phyloP scores from a whole-genome alignment of 139 green algal species.

The Volvox reticuliferus region DNA sequence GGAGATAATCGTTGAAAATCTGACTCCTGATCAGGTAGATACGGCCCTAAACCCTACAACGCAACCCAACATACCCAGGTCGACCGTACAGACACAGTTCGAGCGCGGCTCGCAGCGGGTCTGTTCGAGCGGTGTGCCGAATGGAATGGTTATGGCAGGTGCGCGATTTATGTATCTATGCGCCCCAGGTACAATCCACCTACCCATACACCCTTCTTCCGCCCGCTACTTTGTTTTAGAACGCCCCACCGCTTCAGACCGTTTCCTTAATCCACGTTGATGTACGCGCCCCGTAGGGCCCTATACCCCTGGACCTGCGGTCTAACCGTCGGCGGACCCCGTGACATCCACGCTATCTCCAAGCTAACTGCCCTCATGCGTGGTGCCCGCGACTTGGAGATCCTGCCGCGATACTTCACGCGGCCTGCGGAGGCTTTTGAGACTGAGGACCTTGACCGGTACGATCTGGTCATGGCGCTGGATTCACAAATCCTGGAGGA shows the following conservation, averaged over 20 bases:
- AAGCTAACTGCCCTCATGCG: slow-evolving; percentile 34
- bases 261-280: no score
- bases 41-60: no score
- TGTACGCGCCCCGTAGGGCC: background rate
- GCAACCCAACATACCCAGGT: slow-evolving; percentile 9
- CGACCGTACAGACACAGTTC: slow-evolving; percentile 44
- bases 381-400: background rate
- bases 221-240: no score
- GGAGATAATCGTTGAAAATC: no score
- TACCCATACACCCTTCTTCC: no score
- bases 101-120: slow-evolving; percentile 38
- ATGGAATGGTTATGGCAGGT: slow-evolving; percentile 51
- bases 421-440: slow-evolving; percentile 37
- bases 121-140: slow-evolving; percentile 47
- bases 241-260: no score
- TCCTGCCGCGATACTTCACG: slow-evolving; percentile 41
- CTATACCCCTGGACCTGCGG: slow-evolving; percentile 41
- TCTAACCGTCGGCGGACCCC: background rate
- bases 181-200: no score
- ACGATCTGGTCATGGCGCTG: slow-evolving; percentile 38
- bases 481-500: slow-evolving; percentile 15
- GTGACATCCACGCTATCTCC: slow-evolving; percentile 18
- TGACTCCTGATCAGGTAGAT: no score
- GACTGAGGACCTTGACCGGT: slow-evolving; percentile 46
- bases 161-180: background rate